A percentile compares a stretch with the other conserved stretches of the same genome.
These are phyloP conservation scores for Dichotomopilus funicola DNA, from an alignment of 2,329 filamentous ascomycete species.

Conservation along the genomic window DNA sequence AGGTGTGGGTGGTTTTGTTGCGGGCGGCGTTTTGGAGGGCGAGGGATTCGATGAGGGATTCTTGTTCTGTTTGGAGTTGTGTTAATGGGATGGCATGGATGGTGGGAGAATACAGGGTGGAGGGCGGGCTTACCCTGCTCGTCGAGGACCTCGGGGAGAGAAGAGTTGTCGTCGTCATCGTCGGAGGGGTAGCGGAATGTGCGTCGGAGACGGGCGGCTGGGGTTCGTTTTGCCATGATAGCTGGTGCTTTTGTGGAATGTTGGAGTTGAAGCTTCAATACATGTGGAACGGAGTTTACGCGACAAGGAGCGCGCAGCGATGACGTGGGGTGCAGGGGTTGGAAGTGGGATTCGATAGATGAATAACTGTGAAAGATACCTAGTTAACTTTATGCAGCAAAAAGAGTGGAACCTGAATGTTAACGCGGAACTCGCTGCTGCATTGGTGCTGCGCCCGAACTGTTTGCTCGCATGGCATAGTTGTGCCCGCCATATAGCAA, in stretches of 20 bases:
- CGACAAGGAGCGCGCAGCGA: too few species aligned
- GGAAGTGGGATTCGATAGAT: too few species aligned
- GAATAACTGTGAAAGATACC: not conserved
- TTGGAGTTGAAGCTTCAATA: not conserved
- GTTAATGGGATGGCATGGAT: not conserved
- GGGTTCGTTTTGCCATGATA: constrained; percentile 26
- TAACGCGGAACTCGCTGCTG: too few species aligned
- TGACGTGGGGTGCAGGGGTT: not conserved
- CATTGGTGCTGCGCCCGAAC: too few species aligned
- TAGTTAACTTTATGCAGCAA: not conserved
- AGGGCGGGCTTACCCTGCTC: constrained; percentile 55
- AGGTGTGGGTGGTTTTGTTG: constrained; percentile 51
- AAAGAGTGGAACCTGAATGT: not conserved
- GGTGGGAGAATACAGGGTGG: not conserved
- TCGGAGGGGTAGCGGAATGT: constrained; percentile 68
- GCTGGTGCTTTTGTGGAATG: not conserved
- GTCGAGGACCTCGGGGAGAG: constrained; percentile 58
- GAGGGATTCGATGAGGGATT: constrained; percentile 53
- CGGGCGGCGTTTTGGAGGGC: constrained; percentile 47
- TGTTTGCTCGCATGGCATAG: too few species aligned
- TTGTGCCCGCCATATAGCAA: too few species aligned
- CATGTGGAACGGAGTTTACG: too few species aligned
- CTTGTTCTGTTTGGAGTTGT: constrained; percentile 50
- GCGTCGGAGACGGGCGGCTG: constrained; percentile 57
- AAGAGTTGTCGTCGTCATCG: constrained; percentile 36